Evolutionary conservation across 352 stramenopile genomes (phyloP).

Genomic region (Phytophthora colocasiae): DNA sequence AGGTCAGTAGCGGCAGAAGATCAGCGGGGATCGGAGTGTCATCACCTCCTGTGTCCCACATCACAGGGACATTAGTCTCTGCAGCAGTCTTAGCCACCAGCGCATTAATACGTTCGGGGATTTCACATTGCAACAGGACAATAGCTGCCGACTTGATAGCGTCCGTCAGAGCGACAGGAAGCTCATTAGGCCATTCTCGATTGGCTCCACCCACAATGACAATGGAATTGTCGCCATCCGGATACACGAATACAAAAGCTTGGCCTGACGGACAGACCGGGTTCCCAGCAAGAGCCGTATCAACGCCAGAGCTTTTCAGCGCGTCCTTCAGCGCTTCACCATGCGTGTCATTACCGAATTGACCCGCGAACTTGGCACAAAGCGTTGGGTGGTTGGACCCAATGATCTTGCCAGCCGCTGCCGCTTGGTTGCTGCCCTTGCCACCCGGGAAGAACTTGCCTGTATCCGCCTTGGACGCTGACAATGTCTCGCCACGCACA

Average conservation of each 20-base stretch:
- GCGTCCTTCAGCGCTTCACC: conserved; percentile 51
- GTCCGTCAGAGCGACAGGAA: conserved; percentile 43
- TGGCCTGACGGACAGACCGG: conserved; percentile 69
- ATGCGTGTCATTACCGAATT: conserved; percentile 82
- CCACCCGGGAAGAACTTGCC: conserved; percentile 73
- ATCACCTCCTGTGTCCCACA: conserved; percentile 84
- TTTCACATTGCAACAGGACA: conserved; percentile 80
- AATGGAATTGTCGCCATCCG: conserved; percentile 86
- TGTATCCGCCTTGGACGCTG: conserved; percentile 58
- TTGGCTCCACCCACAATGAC: conserved; percentile 86
- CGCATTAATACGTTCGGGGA: conserved; percentile 64
- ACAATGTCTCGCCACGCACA: conserved; percentile 71
- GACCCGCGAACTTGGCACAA: conserved; percentile 58
- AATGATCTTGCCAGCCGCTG: conserved; percentile 60
- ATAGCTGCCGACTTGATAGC: conserved; percentile 64
- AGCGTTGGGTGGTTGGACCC: conserved; percentile 30
- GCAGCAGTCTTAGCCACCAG: conserved; percentile 59
- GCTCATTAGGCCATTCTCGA: conserved; percentile 53
- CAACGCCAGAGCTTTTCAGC: conserved; percentile 42
- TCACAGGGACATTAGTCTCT: conserved; percentile 56
- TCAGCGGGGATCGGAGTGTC: conserved; percentile 64
- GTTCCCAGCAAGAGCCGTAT: conserved; percentile 48
- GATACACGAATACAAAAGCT: conserved; percentile 85
- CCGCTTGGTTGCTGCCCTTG: conserved; percentile 86
- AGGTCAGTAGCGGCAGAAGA: conserved; percentile 62